phyloP scores from a whole-genome alignment of 257 asterid species.

The Salvia rosmarinus region DNA sequence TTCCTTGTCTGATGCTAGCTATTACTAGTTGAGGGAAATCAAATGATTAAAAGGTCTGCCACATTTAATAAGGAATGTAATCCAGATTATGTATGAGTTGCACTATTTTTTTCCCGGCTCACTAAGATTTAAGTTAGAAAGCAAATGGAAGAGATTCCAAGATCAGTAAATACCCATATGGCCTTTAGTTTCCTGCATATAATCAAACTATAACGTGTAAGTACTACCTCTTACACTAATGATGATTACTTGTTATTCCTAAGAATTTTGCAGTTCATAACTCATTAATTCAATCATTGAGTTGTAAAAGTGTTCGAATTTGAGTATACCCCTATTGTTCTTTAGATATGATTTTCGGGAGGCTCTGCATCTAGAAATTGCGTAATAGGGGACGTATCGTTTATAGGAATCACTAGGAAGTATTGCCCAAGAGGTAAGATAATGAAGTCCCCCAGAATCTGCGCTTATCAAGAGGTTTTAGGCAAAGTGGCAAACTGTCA shows the following conservation, averaged over 20 bases:
- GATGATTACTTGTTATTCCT: background rate
- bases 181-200: background rate
- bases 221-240: background rate
- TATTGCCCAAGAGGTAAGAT: background rate
- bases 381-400: background rate
- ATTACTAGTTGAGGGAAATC: background rate
- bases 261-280: background rate
- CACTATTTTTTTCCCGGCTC: background rate
- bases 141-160: background rate
- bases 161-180: background rate
- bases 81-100: background rate
- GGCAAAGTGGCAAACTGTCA: background rate
- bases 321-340: background rate
- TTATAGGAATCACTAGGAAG: background rate
- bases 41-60: conserved; percentile 7
- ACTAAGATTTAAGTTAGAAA: background rate
- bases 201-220: background rate
- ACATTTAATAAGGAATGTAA: background rate
- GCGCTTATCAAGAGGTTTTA: background rate
- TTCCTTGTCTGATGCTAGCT: background rate
- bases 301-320: background rate
- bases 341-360: background rate
- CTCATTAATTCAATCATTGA: background rate
- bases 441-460: background rate
- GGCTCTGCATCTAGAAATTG: background rate